Evolutionary conservation across 1,284 basidiomycete genomes (phyloP).

Genomic region (Stereum hirsutum): DNA sequence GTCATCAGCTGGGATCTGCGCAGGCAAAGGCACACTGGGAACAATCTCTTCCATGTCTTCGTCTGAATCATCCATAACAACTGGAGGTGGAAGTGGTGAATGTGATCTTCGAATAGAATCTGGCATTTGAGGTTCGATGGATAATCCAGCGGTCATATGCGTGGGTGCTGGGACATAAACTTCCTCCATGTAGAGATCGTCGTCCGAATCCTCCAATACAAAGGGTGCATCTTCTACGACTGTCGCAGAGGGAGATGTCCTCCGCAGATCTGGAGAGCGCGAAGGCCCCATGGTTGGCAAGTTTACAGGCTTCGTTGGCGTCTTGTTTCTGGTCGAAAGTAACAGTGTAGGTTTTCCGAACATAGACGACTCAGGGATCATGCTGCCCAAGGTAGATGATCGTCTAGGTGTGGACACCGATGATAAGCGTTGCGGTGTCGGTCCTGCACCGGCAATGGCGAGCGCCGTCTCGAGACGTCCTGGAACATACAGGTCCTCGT

Average conservation of each 20-base stretch:
- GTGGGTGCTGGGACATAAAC: slow-evolving; percentile 13
- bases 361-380: slow-evolving; percentile 5
- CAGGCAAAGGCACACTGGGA: too few relatives aligned
- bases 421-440: too few relatives aligned
- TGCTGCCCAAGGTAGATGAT: too few relatives aligned
- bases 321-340: neutral
- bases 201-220: slow-evolving; percentile 25
- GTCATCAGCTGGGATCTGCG: too few relatives aligned
- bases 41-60: neutral
- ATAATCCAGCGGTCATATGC: neutral
- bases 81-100: neutral
- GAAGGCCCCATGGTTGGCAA: too few relatives aligned
- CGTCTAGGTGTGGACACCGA: too few relatives aligned
- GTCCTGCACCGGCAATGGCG: slow-evolving; percentile 49
- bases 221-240: neutral
- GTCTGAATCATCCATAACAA: neutral
- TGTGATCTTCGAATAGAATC: too few relatives aligned
- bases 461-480: slow-evolving; percentile 54
- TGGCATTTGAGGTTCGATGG: too few relatives aligned
- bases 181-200: slow-evolving; percentile 42
- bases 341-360: slow-evolving; percentile 10
- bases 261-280: too few relatives aligned
- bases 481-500: slow-evolving; percentile 33
- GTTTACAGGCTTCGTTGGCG: too few relatives aligned
- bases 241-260: neutral